Evolutionary conservation across 2,329 filamentous ascomycete species (phyloP).

Genomic region (Verticillium isaacii): DNA sequence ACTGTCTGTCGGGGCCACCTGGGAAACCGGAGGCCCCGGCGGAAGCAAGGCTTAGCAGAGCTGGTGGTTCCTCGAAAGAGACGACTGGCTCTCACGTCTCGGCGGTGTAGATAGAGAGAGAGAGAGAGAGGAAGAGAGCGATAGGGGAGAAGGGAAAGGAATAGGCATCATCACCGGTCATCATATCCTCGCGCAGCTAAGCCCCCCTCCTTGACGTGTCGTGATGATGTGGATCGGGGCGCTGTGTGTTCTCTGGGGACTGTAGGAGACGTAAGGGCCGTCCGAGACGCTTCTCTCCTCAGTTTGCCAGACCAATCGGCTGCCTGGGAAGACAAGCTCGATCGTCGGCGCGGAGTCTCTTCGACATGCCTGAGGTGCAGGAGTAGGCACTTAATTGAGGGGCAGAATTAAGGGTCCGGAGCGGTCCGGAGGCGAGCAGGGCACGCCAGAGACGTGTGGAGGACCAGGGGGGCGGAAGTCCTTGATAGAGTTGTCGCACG

Average conservation of each 20-base stretch:
- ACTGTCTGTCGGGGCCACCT: neutral
- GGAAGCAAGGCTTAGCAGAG: conserved; percentile 4
- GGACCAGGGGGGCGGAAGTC: neutral
- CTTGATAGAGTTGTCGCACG: neutral
- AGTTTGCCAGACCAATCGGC: neutral
- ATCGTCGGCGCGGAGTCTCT: neutral
- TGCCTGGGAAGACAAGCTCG: neutral
- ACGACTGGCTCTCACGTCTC: conserved; percentile 7
- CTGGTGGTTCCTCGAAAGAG: conserved; percentile 10
- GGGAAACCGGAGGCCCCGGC: conserved; percentile 1
- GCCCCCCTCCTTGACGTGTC: neutral
- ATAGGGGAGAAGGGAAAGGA: neutral
- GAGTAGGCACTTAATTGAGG: neutral
- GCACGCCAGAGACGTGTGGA: neutral
- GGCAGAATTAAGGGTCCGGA: neutral
- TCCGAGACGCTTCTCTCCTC: neutral
- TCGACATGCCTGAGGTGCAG: neutral
- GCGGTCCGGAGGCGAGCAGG: neutral
- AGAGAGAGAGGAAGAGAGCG: neutral
- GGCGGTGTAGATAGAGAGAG: conserved; percentile 11
- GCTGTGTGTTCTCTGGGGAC: neutral
- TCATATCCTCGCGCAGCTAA: neutral
- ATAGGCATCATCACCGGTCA: conserved; percentile 9
- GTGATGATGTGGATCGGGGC: neutral
- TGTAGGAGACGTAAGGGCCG: too few species aligned